A percentile compares a stretch with the other conserved stretches of the same genome.
phyloP scores from a whole-genome alignment of 179 eudicot species.

The Amaranthus tricolor region DNA sequence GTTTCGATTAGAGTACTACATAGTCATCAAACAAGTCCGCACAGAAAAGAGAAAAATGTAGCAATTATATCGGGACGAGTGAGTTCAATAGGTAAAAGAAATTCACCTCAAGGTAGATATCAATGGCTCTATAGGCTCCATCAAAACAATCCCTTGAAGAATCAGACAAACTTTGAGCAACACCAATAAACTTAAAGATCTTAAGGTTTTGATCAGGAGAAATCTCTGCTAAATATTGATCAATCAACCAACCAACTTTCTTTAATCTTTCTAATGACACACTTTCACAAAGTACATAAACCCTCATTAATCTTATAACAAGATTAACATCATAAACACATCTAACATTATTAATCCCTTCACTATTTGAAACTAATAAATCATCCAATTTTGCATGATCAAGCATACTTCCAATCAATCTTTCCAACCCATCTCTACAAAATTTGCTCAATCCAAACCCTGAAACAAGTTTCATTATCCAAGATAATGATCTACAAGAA shows the following conservation, averaged over 20 bases:
- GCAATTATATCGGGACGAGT: too few species aligned
- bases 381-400: conserved; percentile 74
- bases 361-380: conserved; percentile 39
- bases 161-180: conserved; percentile 67
- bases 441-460: conserved; percentile 52
- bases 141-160: conserved; percentile 67
- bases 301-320: conserved; percentile 57
- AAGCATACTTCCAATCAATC: conserved; percentile 55
- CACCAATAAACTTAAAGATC: conserved; percentile 52
- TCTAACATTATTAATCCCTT: not conserved
- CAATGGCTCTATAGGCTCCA: conserved; percentile 73
- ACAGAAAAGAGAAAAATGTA: too few species aligned
- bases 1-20: too few species aligned
- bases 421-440: conserved; percentile 51
- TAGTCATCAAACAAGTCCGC: too few species aligned
- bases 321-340: conserved; percentile 79
- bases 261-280: conserved; percentile 37
- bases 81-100: not conserved
- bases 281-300: conserved; percentile 49
- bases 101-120: conserved; percentile 70
- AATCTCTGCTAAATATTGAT: conserved; percentile 69
- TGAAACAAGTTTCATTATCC: conserved; percentile 51
- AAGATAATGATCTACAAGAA: conserved; percentile 67
- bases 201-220: conserved; percentile 66
- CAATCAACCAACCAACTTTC: conserved; percentile 55